Evolutionary conservation across 176 grass and related monocot species (phyloP).

Genomic region (Rhynchospora breviuscula): DNA sequence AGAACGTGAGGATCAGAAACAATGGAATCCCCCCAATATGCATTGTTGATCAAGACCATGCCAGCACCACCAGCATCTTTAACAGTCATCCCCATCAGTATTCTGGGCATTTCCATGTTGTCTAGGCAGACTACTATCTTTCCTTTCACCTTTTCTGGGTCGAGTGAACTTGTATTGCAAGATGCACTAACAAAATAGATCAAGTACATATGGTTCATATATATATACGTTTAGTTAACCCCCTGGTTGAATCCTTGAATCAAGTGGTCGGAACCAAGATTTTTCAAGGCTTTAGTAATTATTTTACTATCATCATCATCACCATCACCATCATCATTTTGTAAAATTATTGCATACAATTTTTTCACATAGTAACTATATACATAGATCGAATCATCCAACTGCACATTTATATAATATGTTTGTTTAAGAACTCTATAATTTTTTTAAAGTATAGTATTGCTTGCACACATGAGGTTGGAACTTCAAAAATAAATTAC

Average conservation of each 20-base stretch:
- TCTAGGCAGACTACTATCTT: conserved; percentile 61
- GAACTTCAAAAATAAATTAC: too few species aligned
- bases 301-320: not conserved
- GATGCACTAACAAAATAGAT: not conserved
- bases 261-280: not conserved
- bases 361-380: not conserved
- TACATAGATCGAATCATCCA: too few species aligned
- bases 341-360: not conserved
- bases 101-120: not conserved
- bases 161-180: conserved; percentile 37
- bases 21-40: conserved; percentile 19
- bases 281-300: not conserved
- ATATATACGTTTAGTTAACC: not conserved
- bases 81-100: conserved; percentile 36
- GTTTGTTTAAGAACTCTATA: too few species aligned
- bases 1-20: conserved; percentile 53
- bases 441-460: too few species aligned
- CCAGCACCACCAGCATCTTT: conserved; percentile 38
- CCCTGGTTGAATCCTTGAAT: not conserved
- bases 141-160: conserved; percentile 38
- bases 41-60: conserved; percentile 52
- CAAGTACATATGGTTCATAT: not conserved
- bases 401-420: too few species aligned
- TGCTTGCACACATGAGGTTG: too few species aligned
- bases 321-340: not conserved